Evolutionary conservation across 2,329 filamentous ascomycete genomes (phyloP), one percentile per base, ranked within the genome.

Genomic region (Talaromyces sp.): DNA sequence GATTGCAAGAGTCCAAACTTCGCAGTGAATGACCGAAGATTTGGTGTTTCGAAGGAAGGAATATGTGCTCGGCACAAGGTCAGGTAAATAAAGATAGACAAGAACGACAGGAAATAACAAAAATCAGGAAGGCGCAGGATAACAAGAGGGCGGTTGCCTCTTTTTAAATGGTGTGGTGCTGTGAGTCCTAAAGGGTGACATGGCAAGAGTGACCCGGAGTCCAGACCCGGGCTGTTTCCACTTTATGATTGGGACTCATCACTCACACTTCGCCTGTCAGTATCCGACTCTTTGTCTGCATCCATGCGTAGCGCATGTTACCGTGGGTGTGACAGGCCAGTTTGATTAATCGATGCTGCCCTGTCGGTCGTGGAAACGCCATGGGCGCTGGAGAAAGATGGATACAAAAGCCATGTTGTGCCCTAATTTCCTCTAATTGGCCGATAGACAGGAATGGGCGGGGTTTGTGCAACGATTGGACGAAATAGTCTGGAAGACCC

Each of bases 21-120:
- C 64, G 54, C 41, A 65, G 52, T 52, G 60, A 65, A 41, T 62
- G 60, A 22, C 37, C 60, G 64, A 62, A 62, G 59, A 50, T 19
- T 39, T 50, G 52, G 57, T 11, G 49, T 52, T 52, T 52, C 14
- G 22, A 52, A n/a, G 45, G 58, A 66, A 43, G 60, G 60, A 66
- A 56, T 16, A 22, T 52, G 64, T 65, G 64, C 64, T 49, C 59
- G 33, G 60, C 64, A 62, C 64, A 62, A 27, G 50, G 16, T 54
- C 50, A 35, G 31, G 24, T 19, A 33, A 19, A 33, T 33, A 22
- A 37, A 37, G 52, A 56, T 16, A 14, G n/a, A 22, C 33, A 22
- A 37, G 33, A 56, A 22, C 19, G 33, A 56, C 11, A 8, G 19
- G 31, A 9, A 19, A 8, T 56, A 50, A 37, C 14, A 31, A 61